Base-by-base conservation (phyloP, 139 green algal species). In the Chlorella sorokiniana region DNA sequence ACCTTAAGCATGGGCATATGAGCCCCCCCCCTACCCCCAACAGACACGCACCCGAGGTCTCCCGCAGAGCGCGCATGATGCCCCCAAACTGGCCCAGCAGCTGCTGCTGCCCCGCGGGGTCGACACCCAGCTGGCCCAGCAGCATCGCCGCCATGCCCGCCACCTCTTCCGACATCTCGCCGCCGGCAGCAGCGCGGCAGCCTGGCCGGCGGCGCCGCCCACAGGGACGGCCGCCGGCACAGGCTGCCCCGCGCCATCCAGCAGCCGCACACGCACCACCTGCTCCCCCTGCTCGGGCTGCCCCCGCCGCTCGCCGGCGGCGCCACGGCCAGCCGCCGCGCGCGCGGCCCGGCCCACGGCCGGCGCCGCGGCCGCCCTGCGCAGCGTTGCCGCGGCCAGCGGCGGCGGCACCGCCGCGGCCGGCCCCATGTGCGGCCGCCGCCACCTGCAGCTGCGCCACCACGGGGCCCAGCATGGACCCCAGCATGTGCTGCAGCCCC, bases 61-160 rank as follows among this genome's bases (percentile, higher is more conserved):
- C 52, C 27, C 51, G 78, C 78, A 83, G 45, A 1, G 78, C 78
- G 29, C 41, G 65, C 33, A 52, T 83, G 33, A 83, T 69, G 25
- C 78, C 78, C 0, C 18, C 35, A 29, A 76, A 59, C 78, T 83
- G 64, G 27, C 54, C 56, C 56, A 81, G 59, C 74, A 81, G 29
- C 56, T 81, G 74, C 74, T 70, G 40, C 74, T 81, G 74, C 23
- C n/a, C 40, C 2, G 56, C 74, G 4, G 56, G 74, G 56, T 37
- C 25, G 14, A 81, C 56, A n/a, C 74, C 74, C 74, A 81, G 40
- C 56, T 56, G 74, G 6, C 35, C 59, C 74, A 81, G 41, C 74
- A 81, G 40, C 56, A 69, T 38, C 25, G 14, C 16, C 14, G 37
- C 72, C 72, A 79, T 68, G 74, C 22, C 29, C 5, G 41, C 37